These are phyloP conservation scores for Aspergillus biplanus DNA, from an alignment of 495 filamentous ascomycete species.

Conservation along the genomic window DNA sequence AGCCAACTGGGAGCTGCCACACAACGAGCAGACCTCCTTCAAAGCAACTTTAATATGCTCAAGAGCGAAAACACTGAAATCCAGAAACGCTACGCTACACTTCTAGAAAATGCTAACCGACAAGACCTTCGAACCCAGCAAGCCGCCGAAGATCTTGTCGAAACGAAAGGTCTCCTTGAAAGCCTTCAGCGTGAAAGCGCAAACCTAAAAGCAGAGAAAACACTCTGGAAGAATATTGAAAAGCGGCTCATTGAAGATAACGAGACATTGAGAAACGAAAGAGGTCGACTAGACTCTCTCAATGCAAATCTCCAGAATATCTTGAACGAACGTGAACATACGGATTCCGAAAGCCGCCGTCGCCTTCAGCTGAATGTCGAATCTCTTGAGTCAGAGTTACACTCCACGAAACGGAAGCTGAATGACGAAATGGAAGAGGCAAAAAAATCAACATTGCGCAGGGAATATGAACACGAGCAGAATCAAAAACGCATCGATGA, in stretches of 20 bases:
- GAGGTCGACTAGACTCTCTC: slow-evolving; percentile 74
- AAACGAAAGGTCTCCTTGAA: slow-evolving; percentile 77
- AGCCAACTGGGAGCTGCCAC: slow-evolving; percentile 80
- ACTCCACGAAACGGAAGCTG: slow-evolving; percentile 78
- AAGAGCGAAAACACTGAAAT: slow-evolving; percentile 84
- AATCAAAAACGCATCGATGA: slow-evolving; percentile 89
- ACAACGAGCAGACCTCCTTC: slow-evolving; percentile 88
- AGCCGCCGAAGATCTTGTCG: slow-evolving; percentile 89
- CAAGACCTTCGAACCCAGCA: slow-evolving; percentile 90
- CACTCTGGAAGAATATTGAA: slow-evolving; percentile 89
- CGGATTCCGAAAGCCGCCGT: slow-evolving; percentile 78
- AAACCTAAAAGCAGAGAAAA: slow-evolving; percentile 91
- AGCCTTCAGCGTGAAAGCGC: slow-evolving; percentile 88
- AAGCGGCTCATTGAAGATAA: slow-evolving; percentile 84
- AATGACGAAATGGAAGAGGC: slow-evolving; percentile 80
- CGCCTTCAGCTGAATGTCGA: slow-evolving; percentile 77
- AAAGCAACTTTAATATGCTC: slow-evolving; percentile 79
- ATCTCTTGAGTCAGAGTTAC: slow-evolving; percentile 74
- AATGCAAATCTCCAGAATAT: slow-evolving; percentile 81
- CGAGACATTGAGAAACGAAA: slow-evolving; percentile 80
- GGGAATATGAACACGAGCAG: slow-evolving; percentile 87
- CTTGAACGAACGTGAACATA: slow-evolving; percentile 85
- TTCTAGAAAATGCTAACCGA: slow-evolving; percentile 82
- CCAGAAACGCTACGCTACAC: slow-evolving; percentile 72
- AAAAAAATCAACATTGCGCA: slow-evolving; percentile 75